A percentile compares a stretch with the other conserved stretches of the same genome.
Evolutionary conservation across 768 basidiomycete species (phyloP).

Genomic region (Mycena maculata): DNA sequence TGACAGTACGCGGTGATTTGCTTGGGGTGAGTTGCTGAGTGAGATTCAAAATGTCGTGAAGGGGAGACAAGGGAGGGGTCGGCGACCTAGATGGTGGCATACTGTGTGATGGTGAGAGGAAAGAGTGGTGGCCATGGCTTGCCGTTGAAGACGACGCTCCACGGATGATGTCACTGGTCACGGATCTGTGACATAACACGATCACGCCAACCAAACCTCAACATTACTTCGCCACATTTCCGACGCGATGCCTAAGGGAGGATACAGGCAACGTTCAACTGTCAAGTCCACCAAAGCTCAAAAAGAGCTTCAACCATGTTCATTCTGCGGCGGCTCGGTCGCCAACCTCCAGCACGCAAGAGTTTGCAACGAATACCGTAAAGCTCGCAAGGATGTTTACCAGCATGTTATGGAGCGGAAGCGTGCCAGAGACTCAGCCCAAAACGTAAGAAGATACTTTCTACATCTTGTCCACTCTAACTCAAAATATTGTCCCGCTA

Average conservation of each 20-base stretch:
- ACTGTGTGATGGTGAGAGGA: neutral
- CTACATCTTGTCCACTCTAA: neutral
- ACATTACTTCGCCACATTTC: neutral
- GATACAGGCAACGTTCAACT: neutral
- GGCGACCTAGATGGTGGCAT: neutral
- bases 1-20: neutral
- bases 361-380: conserved; percentile 1
- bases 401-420: neutral
- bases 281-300: neutral
- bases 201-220: neutral
- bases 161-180: neutral
- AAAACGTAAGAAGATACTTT: neutral
- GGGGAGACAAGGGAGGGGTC: neutral
- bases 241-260: neutral
- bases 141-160: neutral
- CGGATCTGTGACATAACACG: neutral
- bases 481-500: neutral
- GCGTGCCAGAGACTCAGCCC: neutral
- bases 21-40: neutral
- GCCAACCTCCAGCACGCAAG: neutral
- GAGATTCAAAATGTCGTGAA: neutral
- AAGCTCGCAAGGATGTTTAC: neutral
- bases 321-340: neutral
- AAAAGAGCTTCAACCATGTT: neutral
- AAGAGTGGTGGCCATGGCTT: neutral